Conservation (phyloP, 352 stramenopile genomes). For the Phytopythium oedochilum region DNA sequence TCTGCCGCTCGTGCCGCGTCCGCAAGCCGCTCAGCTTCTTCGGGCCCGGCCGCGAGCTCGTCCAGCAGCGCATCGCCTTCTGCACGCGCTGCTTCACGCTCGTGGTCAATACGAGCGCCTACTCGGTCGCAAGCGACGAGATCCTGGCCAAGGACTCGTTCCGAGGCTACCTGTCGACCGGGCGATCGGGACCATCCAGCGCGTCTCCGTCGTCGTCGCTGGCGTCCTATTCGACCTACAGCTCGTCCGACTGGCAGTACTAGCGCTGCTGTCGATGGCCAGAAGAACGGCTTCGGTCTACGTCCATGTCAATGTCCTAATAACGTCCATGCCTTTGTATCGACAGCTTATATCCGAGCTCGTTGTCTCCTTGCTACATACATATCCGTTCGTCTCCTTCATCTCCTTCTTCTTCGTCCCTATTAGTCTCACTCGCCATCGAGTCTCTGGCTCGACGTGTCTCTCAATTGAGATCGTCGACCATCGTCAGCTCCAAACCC, state of each 20-base stretch:
- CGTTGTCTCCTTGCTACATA: background rate
- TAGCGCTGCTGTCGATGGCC: too few species aligned
- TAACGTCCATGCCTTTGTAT: too few species aligned
- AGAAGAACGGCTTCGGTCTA: too few species aligned
- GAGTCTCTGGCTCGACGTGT: too few species aligned
- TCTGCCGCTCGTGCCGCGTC: constrained; percentile 33
- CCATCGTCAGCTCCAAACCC: constrained; percentile 12
- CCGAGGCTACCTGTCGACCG: background rate
- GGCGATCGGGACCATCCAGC: constrained; percentile 10
- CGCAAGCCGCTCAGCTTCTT: constrained; percentile 32
- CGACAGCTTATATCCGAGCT: too few species aligned
- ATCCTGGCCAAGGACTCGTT: constrained; percentile 20
- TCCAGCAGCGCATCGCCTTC: constrained; percentile 34
- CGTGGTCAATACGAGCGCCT: constrained; percentile 24
- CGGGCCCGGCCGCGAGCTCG: constrained; percentile 22
- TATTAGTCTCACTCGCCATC: too few species aligned
- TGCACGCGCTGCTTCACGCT: constrained; percentile 27
- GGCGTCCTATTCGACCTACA: constrained; percentile 13
- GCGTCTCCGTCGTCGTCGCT: constrained; percentile 6
- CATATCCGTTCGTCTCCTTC: too few species aligned
- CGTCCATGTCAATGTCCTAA: too few species aligned
- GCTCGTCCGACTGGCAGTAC: constrained; percentile 5
- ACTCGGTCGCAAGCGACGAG: constrained; percentile 22
- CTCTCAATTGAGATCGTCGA: constrained; percentile 25
- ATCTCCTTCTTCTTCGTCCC: too few species aligned